Percentiles rank a stretch among this genome's conserved stretches.
These are phyloP conservation scores for Parmales sp. DNA, from an alignment of 108 stramenopile genomes.

Conservation along the genomic window DNA sequence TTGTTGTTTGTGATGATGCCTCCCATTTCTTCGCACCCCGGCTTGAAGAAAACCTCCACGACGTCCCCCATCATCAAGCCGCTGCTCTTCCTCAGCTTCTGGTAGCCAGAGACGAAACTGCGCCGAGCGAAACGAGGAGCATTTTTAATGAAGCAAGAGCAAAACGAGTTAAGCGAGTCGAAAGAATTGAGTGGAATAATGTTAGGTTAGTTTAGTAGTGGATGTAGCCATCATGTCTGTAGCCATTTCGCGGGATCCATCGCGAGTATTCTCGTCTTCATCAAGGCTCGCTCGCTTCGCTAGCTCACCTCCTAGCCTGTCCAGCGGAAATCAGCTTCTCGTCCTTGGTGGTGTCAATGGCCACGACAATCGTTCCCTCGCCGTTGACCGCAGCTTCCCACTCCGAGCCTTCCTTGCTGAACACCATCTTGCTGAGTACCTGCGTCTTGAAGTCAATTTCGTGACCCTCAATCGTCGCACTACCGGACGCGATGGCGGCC, in stretches of 20 bases:
- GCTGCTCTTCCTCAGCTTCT: conserved; percentile 88
- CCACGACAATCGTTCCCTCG: conserved; percentile 85
- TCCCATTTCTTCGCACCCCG: conserved; percentile 61
- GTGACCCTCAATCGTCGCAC: conserved; percentile 59
- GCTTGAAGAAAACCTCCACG: conserved; percentile 84
- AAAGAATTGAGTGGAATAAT: no score
- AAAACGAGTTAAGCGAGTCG: no score
- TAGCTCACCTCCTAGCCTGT: conserved; percentile 81
- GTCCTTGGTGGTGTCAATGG: conserved; percentile 89
- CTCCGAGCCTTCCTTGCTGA: conserved; percentile 75
- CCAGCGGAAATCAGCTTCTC: conserved; percentile 80
- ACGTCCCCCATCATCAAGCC: conserved; percentile 73
- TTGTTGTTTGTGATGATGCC: conserved; percentile 49
- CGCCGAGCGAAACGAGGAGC: no score
- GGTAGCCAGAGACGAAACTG: conserved; percentile 89
- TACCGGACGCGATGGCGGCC: conserved; percentile 59
- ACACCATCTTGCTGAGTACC: conserved; percentile 73
- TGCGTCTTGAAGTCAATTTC: conserved; percentile 61
- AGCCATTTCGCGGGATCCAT: no score
- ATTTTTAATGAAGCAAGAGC: no score
- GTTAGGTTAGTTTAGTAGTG: no score
- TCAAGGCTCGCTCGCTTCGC: no score
- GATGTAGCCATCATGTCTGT: no score
- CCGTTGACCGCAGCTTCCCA: conserved; percentile 73
- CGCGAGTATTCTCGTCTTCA: no score